Evolutionary conservation across 768 basidiomycete species (phyloP).

Genomic region (Amanita pseudoporphyria): DNA sequence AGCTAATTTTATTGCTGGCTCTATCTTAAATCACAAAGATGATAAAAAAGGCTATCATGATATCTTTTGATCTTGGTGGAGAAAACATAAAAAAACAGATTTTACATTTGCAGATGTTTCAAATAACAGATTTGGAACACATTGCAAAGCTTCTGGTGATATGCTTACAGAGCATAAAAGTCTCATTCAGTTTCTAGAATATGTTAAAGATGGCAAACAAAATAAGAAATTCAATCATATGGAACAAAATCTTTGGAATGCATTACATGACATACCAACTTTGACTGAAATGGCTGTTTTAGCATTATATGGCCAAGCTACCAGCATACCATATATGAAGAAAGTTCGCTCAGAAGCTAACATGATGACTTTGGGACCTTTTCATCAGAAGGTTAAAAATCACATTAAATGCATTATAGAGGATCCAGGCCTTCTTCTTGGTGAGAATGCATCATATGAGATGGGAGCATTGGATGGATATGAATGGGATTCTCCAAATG

Average conservation of each 20-base stretch:
- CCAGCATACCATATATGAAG: conserved; percentile 20
- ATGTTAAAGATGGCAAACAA: conserved; percentile 12
- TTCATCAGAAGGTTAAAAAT: conserved; percentile 4
- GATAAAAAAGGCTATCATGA: conserved; percentile 27
- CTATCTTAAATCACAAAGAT: conserved; percentile 18
- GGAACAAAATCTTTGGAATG: conserved; percentile 22
- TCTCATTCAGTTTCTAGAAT: conserved; percentile 14
- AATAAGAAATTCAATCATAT: conserved; percentile 22
- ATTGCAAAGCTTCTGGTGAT: conserved; percentile 18
- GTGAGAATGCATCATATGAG: conserved; percentile 7
- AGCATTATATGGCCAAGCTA: conserved; percentile 15
- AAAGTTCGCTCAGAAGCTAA: conserved; percentile 15
- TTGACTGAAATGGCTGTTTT: conserved; percentile 19
- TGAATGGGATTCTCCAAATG: conserved; percentile 15
- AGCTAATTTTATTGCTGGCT: conserved; percentile 7
- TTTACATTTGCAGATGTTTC: conserved; percentile 21
- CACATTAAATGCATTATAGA: conserved; percentile 16
- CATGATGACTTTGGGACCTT: conserved; percentile 4
- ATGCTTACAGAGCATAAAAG: conserved; percentile 15
- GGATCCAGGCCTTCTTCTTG: conserved; percentile 18
- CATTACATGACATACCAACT: conserved; percentile 16
- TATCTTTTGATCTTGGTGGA: conserved; percentile 7
- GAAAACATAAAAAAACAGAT: background rate
- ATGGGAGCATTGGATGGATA: conserved; percentile 14
- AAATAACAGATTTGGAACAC: conserved; percentile 20